Base-by-base conservation (phyloP, 257 asterid genomes). In the Gardenia jasminoides region DNA sequence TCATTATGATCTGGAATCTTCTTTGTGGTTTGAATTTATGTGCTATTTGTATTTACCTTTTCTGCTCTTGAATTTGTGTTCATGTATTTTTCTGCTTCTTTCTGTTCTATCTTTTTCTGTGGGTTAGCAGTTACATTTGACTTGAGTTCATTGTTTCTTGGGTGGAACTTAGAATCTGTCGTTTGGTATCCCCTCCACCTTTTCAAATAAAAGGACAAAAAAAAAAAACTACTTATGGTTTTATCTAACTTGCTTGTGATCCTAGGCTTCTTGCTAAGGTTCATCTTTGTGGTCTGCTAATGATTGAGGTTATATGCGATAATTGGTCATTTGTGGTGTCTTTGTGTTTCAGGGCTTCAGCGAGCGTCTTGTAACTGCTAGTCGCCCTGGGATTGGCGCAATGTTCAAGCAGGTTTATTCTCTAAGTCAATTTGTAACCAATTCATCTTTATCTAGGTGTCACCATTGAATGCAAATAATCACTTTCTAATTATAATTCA, bases 381-480 rank as follows among this genome's bases (percentile, higher is more conserved):
- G 92, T 80, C 97, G 97, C 77, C 98, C 97, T 72, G 95, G 88
- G 83, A 90, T 96, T 44, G 98, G 97, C 73, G 89, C 86, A 52
- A 91, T 96, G 97, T 96, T 96, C 86, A 96, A 92, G 84, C 95
- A 92, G 99, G 99, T 96, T 68, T 78, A 82, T 83, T 28, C 44
- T 69, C 43, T 46, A 30, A 13, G 59, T 28, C 56, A 48, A 17
- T 17, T 20, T 24, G 36, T 6, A 19, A 39, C 15, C 30, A 36
- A 36, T 39, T 4, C 67, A 19, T 64, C 12, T 67, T 67, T 36
- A 17, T 33, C 6, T 67, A 33, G 15, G 28, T 67, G 33, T 67
- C 26, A 0, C 17, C 15, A 1, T 19, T 20, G 28, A 39, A 36
- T 17, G 72, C 39, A 16, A 67, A 36, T 7, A 16, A 67, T 36